Evolutionary conservation across 495 filamentous ascomycete genomes (phyloP), one percentile per base, ranked within the genome.

Genomic region (Immersiella caudata): DNA sequence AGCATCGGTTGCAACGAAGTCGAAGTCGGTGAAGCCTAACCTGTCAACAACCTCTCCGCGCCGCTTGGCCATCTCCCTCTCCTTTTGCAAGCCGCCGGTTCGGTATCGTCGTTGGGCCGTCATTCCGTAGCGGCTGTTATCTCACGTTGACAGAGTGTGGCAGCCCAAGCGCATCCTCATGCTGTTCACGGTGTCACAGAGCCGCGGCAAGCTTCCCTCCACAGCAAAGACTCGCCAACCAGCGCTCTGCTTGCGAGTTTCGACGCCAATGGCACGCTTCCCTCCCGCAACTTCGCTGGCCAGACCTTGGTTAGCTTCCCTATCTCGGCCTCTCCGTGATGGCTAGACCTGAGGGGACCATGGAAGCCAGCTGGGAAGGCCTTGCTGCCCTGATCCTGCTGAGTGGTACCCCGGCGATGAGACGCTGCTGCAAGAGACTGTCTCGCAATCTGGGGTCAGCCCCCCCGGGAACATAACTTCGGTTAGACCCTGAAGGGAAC

Each of bases 21-120:
- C 33, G 6, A 46, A 61, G 60, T 50, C 60, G 60, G 36, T 62
- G 60, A 62, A 36, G 60, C 35, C 60, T 62, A 62, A 62, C 35
- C 40, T 16, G 22, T 5, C 21, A 21, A 4, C 33, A 21, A 50
- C 21, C 16, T 50, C 21, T 50, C 20, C 18, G 40, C 40, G 40
- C 16, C 9, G 9, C 40, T 46, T 46, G 40, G 25, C n/a, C n/a
- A 2, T 55, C 9, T 22, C 20, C 20, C 16, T 55, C 52, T 22
- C 26, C 9, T 33, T 26, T 25, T 8, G 29, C 8, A 4, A 3
- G 29, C 29, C 8, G 29, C 29, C 2, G 6, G 56, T 27, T 33
- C 25, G 9, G 26, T 21, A 24, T 50, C 36, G 11, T 24, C 36
- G 60, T 62, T 62, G 60, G 60, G 60, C 60, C 27, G 21, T 62